Conservation (phyloP, 306 rosid genomes). For the Cucumis sativus region Cucumber_9930_V3 NC_026657.2:5942001-5942500, state of each 20-base stretch:
- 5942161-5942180: constrained; percentile 14
- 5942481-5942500: background rate
- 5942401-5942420: constrained; percentile 24
- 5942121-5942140: constrained; percentile 18
- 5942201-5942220: background rate
- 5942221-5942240: background rate
- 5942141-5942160: constrained; percentile 12
- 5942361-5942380: constrained; percentile 68
- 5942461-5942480: background rate
- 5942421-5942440: background rate
- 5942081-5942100: background rate
- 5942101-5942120: constrained; percentile 17
- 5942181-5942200: constrained; percentile 7
- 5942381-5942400: constrained; percentile 91
- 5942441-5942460: background rate
- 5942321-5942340: constrained; percentile 8
- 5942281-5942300: background rate
- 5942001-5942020: background rate
- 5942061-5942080: background rate
- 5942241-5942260: background rate
- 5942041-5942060: background rate
- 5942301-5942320: background rate
- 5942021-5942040: background rate
- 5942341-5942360: constrained; percentile 50
- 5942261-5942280: background rate